Conservation (phyloP, 2,329 filamentous ascomycete genomes). For the Pseudofabraea citricarpa region DNA sequence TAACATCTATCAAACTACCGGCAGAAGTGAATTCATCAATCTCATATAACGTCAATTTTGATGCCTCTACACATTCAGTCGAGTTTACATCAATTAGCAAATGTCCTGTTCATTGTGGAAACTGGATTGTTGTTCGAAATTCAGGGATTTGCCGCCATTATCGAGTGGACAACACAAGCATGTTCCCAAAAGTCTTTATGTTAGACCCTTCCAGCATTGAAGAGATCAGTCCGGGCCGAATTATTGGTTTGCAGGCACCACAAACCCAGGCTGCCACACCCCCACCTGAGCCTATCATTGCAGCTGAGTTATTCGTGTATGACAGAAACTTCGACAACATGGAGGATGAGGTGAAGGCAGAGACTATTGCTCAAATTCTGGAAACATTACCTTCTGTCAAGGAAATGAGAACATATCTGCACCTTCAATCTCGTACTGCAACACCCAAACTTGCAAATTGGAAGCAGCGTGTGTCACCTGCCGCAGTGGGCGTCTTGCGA, state of each 20-base stretch:
- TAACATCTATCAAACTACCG: neutral
- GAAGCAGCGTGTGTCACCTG: slow-evolving; percentile 56
- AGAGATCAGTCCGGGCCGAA: no score
- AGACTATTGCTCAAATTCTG: slow-evolving; percentile 46
- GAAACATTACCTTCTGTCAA: slow-evolving; percentile 56
- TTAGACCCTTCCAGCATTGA: no score
- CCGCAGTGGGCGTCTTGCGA: slow-evolving; percentile 64
- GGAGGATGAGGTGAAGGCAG: slow-evolving; percentile 36
- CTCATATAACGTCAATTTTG: slow-evolving; percentile 15
- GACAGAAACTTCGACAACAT: slow-evolving; percentile 54
- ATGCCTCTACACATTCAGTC: slow-evolving; percentile 14
- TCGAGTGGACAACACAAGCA: slow-evolving; percentile 20
- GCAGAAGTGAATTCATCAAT: neutral
- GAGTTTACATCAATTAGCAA: slow-evolving; percentile 12
- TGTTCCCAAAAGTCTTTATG: slow-evolving; percentile 20
- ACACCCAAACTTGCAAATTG: slow-evolving; percentile 40
- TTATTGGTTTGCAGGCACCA: no score
- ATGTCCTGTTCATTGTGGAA: slow-evolving; percentile 19
- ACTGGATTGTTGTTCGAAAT: slow-evolving; percentile 19
- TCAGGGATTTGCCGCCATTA: slow-evolving; percentile 13
- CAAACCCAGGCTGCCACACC: slow-evolving; percentile 21
- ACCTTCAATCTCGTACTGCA: slow-evolving; percentile 19
- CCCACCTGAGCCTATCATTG: slow-evolving; percentile 18
- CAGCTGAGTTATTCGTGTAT: slow-evolving; percentile 34
- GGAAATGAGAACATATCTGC: slow-evolving; percentile 48